These are phyloP conservation scores for Apiospora sp. DNA, from an alignment of 2,329 filamentous ascomycete genomes.

Conservation along the genomic window DNA sequence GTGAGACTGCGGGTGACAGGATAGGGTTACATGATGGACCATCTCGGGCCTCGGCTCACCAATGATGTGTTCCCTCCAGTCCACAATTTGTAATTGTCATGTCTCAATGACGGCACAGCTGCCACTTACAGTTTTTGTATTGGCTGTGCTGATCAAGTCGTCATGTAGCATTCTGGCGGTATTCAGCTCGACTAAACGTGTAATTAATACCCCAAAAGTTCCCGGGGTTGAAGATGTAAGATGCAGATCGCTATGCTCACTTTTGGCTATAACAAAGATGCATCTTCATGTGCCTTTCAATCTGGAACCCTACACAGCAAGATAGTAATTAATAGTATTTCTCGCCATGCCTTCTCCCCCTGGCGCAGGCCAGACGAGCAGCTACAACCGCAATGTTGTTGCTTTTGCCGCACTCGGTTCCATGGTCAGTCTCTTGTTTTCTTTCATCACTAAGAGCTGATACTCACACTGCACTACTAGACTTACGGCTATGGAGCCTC, in stretches of 20 bases:
- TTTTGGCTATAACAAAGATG: too few relatives aligned
- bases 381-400: constrained; percentile 7
- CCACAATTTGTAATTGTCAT: constrained; percentile 1
- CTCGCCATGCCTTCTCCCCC: neutral
- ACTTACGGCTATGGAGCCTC: constrained; percentile 60
- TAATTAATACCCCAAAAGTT: neutral
- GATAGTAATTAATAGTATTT: neutral
- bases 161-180: neutral
- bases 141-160: neutral
- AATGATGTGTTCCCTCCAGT: neutral
- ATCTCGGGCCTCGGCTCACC: neutral
- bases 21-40: neutral
- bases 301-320: neutral
- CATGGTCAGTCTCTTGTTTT: neutral
- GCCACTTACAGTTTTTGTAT: neutral
- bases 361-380: neutral
- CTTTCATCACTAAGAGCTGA: neutral
- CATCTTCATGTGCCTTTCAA: too few relatives aligned
- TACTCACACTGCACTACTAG: constrained; percentile 34
- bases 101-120: neutral
- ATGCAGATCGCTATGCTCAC: neutral
- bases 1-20: neutral
- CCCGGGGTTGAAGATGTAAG: neutral
- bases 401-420: constrained; percentile 11
- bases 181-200: neutral